Evolutionary conservation across 139 green algal genomes (phyloP).

Genomic region (Medakamo hakoo): DNA sequence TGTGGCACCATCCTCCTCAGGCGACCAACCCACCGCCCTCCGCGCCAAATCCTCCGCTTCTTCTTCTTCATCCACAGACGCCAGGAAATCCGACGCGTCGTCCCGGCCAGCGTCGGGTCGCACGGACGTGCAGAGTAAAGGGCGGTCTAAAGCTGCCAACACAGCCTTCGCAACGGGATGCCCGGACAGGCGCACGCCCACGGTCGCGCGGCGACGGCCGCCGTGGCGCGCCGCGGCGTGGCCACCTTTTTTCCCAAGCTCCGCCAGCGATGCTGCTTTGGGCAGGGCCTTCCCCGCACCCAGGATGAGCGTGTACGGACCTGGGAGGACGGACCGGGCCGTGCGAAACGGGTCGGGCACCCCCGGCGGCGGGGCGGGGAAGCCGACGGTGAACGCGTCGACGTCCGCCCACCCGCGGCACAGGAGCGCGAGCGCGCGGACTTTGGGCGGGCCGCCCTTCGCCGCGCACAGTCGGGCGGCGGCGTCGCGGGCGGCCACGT

Average conservation of each 20-base stretch:
- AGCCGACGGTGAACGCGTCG: slow-evolving; percentile 41
- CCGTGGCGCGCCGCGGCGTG: slow-evolving; percentile 37
- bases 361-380: slow-evolving; percentile 42
- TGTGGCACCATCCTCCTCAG: too few species aligned
- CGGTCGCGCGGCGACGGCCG: too few species aligned
- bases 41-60: too few species aligned
- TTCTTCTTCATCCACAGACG: too few species aligned
- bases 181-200: slow-evolving; percentile 58
- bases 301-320: slow-evolving; percentile 80
- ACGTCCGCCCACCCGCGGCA: slow-evolving; percentile 32
- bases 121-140: neutral
- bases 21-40: too few species aligned
- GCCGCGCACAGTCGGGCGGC: slow-evolving; percentile 46
- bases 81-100: too few species aligned
- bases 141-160: neutral
- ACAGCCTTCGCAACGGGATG: slow-evolving; percentile 16
- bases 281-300: slow-evolving; percentile 65
- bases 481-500: slow-evolving; percentile 43
- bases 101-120: too few species aligned
- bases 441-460: slow-evolving; percentile 41
- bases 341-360: slow-evolving; percentile 52
- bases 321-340: slow-evolving; percentile 46
- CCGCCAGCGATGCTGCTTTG: slow-evolving; percentile 29
- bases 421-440: slow-evolving; percentile 51
- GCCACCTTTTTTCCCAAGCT: slow-evolving; percentile 10